phyloP scores from a whole-genome alignment of 306 rosid genomes.

The Lagenaria siceraria region DNA sequence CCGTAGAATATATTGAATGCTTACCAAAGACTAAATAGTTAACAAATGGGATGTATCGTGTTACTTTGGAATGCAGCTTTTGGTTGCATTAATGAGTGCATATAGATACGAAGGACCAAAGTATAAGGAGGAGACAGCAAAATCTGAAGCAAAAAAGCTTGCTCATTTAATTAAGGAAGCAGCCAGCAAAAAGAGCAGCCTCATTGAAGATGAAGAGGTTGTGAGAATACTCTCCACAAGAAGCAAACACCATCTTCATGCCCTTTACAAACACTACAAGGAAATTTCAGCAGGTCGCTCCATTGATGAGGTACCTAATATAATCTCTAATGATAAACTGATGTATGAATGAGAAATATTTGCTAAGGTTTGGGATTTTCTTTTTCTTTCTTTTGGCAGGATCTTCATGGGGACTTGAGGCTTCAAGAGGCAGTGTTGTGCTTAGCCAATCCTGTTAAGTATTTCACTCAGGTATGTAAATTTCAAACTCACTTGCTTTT shows the following conservation, averaged over 20 bases:
- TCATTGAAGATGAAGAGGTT: conserved; percentile 56
- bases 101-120: conserved; percentile 87
- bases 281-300: conserved; percentile 32
- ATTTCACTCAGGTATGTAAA: conserved; percentile 48
- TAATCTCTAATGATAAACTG: neutral
- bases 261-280: conserved; percentile 51
- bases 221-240: conserved; percentile 61
- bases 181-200: conserved; percentile 20
- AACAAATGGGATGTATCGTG: too few species aligned
- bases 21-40: too few species aligned
- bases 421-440: conserved; percentile 61
- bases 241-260: conserved; percentile 61
- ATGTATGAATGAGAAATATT: neutral
- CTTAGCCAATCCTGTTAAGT: conserved; percentile 50
- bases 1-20: too few species aligned
- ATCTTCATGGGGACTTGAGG: conserved; percentile 34
- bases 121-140: conserved; percentile 44
- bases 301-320: conserved; percentile 57
- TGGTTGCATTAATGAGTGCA: conserved; percentile 78
- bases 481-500: neutral
- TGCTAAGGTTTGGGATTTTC: neutral
- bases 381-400: conserved; percentile 24
- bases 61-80: conserved; percentile 32
- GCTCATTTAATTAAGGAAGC: conserved; percentile 37
- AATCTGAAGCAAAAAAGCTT: conserved; percentile 52